Evolutionary conservation across 768 basidiomycete genomes (phyloP).

Genomic region (Lactifluus volemus): DNA sequence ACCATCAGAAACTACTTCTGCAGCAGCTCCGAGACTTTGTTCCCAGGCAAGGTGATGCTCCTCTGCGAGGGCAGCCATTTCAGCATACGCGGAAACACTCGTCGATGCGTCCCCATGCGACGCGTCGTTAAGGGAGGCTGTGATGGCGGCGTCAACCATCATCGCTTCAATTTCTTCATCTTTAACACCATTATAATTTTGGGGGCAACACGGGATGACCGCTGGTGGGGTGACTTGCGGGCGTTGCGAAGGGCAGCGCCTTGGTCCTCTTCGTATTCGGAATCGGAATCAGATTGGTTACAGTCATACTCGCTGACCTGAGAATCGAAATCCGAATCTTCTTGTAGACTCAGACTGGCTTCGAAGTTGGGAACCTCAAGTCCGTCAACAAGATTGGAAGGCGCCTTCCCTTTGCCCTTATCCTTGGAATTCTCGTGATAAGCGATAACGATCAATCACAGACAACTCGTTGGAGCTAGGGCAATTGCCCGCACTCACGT

Average conservation of each 20-base stretch:
- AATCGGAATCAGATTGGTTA: slow-evolving; percentile 23
- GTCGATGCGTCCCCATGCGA: slow-evolving; percentile 24
- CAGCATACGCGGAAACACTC: slow-evolving; percentile 33
- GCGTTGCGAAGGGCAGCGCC: background rate
- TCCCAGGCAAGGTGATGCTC: slow-evolving; percentile 40
- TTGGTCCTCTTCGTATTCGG: slow-evolving; percentile 26
- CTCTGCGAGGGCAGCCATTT: slow-evolving; percentile 42
- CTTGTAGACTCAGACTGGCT: slow-evolving; percentile 25
- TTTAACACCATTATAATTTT: slow-evolving; percentile 15
- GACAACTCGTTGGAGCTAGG: background rate
- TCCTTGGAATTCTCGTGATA: slow-evolving; percentile 11
- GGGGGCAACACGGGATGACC: background rate
- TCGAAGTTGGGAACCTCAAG: slow-evolving; percentile 45
- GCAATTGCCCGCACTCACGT: slow-evolving; percentile 17
- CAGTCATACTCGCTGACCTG: slow-evolving; percentile 45
- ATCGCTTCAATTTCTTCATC: slow-evolving; percentile 24
- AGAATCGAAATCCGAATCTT: slow-evolving; percentile 15
- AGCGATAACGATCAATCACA: slow-evolving; percentile 7
- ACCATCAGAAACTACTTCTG: slow-evolving; percentile 19
- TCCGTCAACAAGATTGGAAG: background rate
- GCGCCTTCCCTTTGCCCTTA: slow-evolving; percentile 15
- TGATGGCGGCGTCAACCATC: slow-evolving; percentile 51
- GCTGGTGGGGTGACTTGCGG: slow-evolving; percentile 1
- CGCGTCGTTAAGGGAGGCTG: slow-evolving; percentile 35
- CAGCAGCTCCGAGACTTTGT: slow-evolving; percentile 18